Evolutionary conservation across 768 basidiomycete genomes (phyloP).

Genomic region (Xerocomus brunneocitrinus): DNA sequence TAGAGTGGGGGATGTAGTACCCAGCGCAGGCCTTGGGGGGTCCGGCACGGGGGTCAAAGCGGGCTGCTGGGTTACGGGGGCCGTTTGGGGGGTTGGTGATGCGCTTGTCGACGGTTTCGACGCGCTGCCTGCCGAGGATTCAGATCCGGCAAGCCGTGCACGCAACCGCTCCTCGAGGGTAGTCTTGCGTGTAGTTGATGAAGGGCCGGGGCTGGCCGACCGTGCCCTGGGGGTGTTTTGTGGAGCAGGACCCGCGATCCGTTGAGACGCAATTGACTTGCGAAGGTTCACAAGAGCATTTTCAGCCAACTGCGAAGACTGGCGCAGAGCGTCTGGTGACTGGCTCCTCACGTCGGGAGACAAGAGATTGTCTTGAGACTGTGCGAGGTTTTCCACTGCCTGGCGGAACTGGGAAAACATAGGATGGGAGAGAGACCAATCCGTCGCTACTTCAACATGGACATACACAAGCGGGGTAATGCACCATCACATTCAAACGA

Average conservation of each 20-base stretch:
- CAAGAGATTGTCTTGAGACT: slow-evolving; percentile 35
- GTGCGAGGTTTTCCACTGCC: slow-evolving; percentile 66
- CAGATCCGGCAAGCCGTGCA: slow-evolving; percentile 55
- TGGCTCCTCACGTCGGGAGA: slow-evolving; percentile 33
- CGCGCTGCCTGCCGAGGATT: slow-evolving; percentile 44
- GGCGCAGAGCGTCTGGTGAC: slow-evolving; percentile 31
- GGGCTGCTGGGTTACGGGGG: slow-evolving; percentile 30
- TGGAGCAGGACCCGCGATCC: slow-evolving; percentile 39
- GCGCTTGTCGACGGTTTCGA: slow-evolving; percentile 38
- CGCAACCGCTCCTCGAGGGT: slow-evolving; percentile 76
- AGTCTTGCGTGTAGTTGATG: slow-evolving; percentile 38
- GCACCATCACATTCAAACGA: neutral
- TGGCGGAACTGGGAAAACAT: slow-evolving; percentile 78
- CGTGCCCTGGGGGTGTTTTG: slow-evolving; percentile 19
- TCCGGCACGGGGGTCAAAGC: slow-evolving; percentile 42
- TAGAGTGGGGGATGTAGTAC: neutral
- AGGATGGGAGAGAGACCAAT: neutral
- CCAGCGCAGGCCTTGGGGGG: slow-evolving; percentile 26
- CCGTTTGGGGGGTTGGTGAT: slow-evolving; percentile 34
- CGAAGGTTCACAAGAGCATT: slow-evolving; percentile 56
- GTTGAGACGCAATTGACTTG: slow-evolving; percentile 57
- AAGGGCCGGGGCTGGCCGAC: slow-evolving; percentile 23
- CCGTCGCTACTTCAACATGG: neutral
- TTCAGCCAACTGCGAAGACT: slow-evolving; percentile 58
- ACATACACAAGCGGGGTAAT: too few species aligned